These are phyloP conservation scores for Trichoderma hamatum DNA, from an alignment of 2,329 filamentous ascomycete genomes.

Conservation along the genomic window DNA sequence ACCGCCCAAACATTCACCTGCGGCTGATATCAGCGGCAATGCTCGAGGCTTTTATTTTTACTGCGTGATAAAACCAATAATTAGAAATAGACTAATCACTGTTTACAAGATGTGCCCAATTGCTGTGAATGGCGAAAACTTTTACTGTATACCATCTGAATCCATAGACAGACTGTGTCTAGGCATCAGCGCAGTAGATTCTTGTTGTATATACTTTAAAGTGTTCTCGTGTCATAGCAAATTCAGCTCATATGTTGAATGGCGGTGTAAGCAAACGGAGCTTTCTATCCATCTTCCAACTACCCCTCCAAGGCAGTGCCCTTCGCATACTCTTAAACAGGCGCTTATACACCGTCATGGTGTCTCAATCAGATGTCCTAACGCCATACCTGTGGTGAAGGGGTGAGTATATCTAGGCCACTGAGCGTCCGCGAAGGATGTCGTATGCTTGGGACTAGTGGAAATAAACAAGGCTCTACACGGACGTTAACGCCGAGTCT, in stretches of 20 bases:
- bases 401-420: slow-evolving; percentile 3
- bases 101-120: background rate
- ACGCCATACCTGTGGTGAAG: background rate
- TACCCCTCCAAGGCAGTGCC: background rate
- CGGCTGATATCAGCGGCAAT: background rate
- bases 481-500: background rate
- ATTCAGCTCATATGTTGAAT: background rate
- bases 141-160: background rate
- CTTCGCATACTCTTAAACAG: background rate
- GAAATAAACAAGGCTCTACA: background rate
- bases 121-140: background rate
- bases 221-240: background rate
- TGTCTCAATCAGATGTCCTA: slow-evolving; percentile 9
- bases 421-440: background rate
- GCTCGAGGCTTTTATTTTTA: background rate
- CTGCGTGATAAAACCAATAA: background rate
- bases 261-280: slow-evolving; percentile 14
- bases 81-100: background rate
- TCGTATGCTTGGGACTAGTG: background rate
- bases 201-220: background rate
- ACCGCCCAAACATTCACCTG: background rate
- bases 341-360: slow-evolving; percentile 3
- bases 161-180: background rate
- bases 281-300: background rate
- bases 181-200: background rate